Evolutionary conservation across 108 stramenopile species (phyloP).

Genomic region (Cyclostephanos invisitatus): DNA sequence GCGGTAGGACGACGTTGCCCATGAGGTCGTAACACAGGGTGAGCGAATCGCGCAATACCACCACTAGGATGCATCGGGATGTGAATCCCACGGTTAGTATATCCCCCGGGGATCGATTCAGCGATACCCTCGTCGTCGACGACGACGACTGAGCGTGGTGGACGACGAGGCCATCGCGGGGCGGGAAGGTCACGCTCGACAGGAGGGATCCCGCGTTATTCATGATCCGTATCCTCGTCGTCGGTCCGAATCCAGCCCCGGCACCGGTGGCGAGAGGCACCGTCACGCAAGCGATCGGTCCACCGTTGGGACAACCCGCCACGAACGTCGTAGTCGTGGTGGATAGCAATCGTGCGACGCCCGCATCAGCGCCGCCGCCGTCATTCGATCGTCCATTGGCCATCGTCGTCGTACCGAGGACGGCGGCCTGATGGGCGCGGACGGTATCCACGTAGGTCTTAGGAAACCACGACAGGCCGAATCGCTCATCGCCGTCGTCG

Average conservation of each 20-base stretch:
- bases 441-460: constrained; percentile 38
- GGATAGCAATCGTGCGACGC: constrained; percentile 58
- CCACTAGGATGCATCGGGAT: constrained; percentile 57
- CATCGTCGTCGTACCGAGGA: constrained; percentile 27
- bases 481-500: constrained; percentile 27
- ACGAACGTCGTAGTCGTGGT: constrained; percentile 74
- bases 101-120: constrained; percentile 49
- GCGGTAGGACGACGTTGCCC: constrained; percentile 62
- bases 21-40: constrained; percentile 70
- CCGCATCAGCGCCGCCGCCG: constrained; percentile 28
- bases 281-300: constrained; percentile 77
- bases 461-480: constrained; percentile 43
- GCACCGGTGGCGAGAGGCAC: constrained; percentile 50
- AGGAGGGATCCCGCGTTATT: constrained; percentile 64
- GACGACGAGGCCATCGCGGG: constrained; percentile 13
- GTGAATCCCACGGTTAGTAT: constrained; percentile 81
- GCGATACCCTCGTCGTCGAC: constrained; percentile 19
- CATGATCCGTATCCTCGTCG: constrained; percentile 61
- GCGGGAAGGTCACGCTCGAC: constrained; percentile 67
- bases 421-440: constrained; percentile 32
- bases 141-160: background rate
- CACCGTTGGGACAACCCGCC: constrained; percentile 82
- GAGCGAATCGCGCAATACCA: constrained; percentile 73
- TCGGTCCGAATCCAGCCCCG: constrained; percentile 49
- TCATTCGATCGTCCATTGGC: background rate